These are phyloP conservation scores for Cinnamomum chago DNA, from an alignment of 164 flowering plant genomes.

Conservation along the genomic window DNA sequence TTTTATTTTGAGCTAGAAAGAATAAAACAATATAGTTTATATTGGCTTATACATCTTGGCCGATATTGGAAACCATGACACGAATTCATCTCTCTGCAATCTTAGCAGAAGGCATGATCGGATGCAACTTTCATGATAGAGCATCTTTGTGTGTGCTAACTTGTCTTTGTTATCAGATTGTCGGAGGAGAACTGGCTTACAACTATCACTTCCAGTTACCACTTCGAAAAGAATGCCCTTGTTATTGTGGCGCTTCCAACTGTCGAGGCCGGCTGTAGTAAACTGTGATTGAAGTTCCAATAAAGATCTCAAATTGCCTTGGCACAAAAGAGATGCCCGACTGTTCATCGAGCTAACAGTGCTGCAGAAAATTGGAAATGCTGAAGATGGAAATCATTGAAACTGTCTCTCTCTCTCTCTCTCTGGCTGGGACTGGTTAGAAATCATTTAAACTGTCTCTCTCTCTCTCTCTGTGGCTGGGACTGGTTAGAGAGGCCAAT, in stretches of 20 bases:
- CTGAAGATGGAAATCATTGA: not conserved
- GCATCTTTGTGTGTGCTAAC: not conserved
- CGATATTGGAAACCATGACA: too few species aligned
- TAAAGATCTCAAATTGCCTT: not conserved
- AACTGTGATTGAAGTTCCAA: not conserved
- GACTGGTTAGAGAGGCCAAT: not conserved
- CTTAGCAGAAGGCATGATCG: too few species aligned
- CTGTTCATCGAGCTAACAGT: not conserved
- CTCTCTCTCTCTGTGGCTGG: too few species aligned
- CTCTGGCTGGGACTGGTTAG: too few species aligned
- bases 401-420: not conserved
- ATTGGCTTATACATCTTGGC: too few species aligned
- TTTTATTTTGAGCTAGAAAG: too few species aligned
- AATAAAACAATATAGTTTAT: too few species aligned
- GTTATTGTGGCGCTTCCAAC: slow-evolving; percentile 65
- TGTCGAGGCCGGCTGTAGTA: slow-evolving; percentile 67
- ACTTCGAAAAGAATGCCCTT: slow-evolving; percentile 52
- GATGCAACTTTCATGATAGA: not conserved
- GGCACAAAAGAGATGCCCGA: not conserved
- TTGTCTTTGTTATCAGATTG: slow-evolving; percentile 49
- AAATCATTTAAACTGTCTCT: too few species aligned
- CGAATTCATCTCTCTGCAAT: too few species aligned
- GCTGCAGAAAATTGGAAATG: not conserved
- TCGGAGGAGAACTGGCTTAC: slow-evolving; percentile 78
- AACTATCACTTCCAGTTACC: slow-evolving; percentile 46